Evolutionary conservation across 768 basidiomycete genomes (phyloP).

Genomic region (Mycena crocata): DNA sequence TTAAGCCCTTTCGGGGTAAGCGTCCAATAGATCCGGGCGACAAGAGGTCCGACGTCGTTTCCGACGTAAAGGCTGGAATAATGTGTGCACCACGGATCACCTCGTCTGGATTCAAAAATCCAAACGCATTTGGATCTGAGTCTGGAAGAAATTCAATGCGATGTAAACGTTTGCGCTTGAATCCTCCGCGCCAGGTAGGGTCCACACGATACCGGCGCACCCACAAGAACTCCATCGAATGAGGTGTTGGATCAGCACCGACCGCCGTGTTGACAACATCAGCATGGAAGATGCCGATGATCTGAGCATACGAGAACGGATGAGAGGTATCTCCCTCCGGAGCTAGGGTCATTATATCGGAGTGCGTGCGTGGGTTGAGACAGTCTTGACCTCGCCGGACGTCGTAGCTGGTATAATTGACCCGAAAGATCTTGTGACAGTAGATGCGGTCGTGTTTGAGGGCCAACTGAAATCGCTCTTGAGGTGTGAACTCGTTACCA

Average conservation of each 20-base stretch:
- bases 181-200: not conserved
- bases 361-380: conserved; percentile 44
- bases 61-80: not conserved
- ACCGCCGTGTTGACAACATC: conserved; percentile 12
- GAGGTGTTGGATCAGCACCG: not conserved
- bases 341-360: conserved; percentile 43
- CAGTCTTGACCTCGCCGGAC: conserved; percentile 50
- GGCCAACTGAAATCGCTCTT: conserved; percentile 26
- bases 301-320: conserved; percentile 38
- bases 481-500: conserved; percentile 25
- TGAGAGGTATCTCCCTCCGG: conserved; percentile 18
- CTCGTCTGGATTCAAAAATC: not conserved
- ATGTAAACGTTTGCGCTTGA: not conserved
- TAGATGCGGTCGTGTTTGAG: conserved; percentile 42
- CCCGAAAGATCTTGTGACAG: conserved; percentile 42
- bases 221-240: not conserved
- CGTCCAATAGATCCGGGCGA: not conserved
- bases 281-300: conserved; percentile 39
- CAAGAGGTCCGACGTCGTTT: not conserved
- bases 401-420: conserved; percentile 59
- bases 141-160: not conserved
- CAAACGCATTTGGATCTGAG: not conserved
- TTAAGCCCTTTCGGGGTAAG: not conserved
- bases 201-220: not conserved
- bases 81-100: not conserved